Evolutionary conservation across 2,329 filamentous ascomycete genomes (phyloP).

Genomic region (Colletotrichum orchidophilum): DNA sequence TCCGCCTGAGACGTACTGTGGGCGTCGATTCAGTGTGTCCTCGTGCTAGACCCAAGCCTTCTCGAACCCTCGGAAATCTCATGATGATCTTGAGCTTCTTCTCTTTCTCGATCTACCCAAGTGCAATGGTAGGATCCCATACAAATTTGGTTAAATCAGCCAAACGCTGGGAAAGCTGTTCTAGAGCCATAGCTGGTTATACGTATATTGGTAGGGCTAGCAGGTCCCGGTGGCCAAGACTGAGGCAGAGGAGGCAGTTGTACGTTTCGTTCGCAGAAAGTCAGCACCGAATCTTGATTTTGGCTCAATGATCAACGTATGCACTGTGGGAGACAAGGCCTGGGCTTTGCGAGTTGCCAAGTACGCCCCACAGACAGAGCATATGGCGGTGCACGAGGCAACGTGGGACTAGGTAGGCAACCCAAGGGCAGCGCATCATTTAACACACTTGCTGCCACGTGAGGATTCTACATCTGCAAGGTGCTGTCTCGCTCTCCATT

Average conservation of each 20-base stretch:
- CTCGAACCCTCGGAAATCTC: not conserved
- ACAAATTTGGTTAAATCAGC: not conserved
- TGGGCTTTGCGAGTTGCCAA: not conserved
- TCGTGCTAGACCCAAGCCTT: not conserved
- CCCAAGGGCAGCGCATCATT: not conserved
- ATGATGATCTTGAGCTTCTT: not conserved
- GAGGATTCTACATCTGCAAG: not conserved
- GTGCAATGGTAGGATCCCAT: not conserved
- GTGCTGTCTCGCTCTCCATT: not conserved
- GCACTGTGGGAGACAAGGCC: not conserved
- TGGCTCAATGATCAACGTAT: not conserved
- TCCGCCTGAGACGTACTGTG: not conserved
- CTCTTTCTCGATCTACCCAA: not conserved
- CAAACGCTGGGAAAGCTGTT: not conserved
- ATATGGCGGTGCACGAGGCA: not conserved
- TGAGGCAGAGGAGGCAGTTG: not conserved
- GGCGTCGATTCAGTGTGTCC: not conserved
- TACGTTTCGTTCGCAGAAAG: not conserved
- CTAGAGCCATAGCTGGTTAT: not conserved
- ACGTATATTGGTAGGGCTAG: not conserved
- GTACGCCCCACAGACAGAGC: not conserved
- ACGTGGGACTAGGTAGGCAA: not conserved
- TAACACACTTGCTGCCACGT: constrained; percentile 13
- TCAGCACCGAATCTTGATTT: not conserved
- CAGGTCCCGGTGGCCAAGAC: too few relatives aligned